These are phyloP conservation scores for Xylaria longipes DNA, from an alignment of 495 filamentous ascomycete genomes.

Conservation along the genomic window DNA sequence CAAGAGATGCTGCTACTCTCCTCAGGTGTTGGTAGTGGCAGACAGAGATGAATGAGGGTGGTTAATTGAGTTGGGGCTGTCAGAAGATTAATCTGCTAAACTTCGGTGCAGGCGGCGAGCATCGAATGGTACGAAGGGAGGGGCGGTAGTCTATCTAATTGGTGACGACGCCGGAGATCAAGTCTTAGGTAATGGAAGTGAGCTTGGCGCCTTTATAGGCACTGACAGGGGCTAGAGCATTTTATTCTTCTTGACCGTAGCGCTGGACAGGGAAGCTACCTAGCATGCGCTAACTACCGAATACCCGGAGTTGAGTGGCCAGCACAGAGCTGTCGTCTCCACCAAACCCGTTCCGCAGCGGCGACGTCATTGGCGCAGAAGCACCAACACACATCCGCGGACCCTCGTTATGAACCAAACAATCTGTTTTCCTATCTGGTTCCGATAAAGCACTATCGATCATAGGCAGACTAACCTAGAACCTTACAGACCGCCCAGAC, in stretches of 20 bases:
- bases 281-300: not conserved
- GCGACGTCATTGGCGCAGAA: conserved; percentile 25
- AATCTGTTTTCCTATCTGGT: conserved; percentile 8
- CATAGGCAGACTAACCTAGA: not conserved
- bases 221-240: not conserved
- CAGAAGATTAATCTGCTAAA: not conserved
- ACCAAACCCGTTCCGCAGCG: conserved; percentile 13
- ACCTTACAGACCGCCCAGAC: not conserved
- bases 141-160: not conserved
- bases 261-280: not conserved
- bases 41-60: not conserved
- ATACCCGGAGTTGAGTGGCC: not conserved
- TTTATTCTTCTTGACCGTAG: not conserved
- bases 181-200: conserved; percentile 2
- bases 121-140: not conserved
- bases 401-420: conserved; percentile 8
- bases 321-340: not conserved
- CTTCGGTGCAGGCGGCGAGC: too few species aligned
- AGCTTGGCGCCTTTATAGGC: not conserved
- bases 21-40: not conserved
- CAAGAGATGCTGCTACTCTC: not conserved
- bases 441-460: conserved; percentile 1
- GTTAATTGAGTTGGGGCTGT: not conserved
- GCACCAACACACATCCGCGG: not conserved
- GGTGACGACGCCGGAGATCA: too few species aligned